Evolutionary conservation across 495 filamentous ascomycete genomes (phyloP), one percentile per base, ranked within the genome.

Genomic region (Aspergillus affinis): DNA sequence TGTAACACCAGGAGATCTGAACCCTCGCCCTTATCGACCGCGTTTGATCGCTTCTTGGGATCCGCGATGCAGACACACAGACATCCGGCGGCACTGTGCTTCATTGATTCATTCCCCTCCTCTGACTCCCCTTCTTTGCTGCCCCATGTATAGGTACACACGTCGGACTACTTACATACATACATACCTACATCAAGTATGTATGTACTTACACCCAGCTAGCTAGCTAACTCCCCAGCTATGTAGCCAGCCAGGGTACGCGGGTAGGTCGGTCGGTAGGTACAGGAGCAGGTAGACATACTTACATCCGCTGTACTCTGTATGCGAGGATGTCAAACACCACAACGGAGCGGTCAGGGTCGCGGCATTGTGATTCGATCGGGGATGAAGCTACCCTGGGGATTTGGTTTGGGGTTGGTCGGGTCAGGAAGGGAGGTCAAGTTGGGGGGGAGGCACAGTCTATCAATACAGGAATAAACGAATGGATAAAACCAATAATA

Each of bases 281-380:
- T 4, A 51, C 41, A 44, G 45, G 26, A 26, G 30, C 4, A 63
- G 51, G n/a, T 57, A 26, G 48, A 52, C 49, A 48, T 59, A 59
- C 55, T 51, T 59, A 44, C 52, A 50, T 45, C 54, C 45, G 58
- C 51, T 20, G 58, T 60, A 55, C 45, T 30, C 17, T 52, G 53
- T 52, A 55, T 57, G 52, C 50, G 51, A 54, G 47, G 59, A 55
- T 55, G 53, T 57, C 54, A 64, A 57, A 60, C 57, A 54, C 45
- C 29, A 41, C 23, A 60, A 55, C 61, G 61, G 61, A 59, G 57
- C 52, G 53, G 21, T 63, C 6, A 26, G 55, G 27, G n/a, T 32
- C 15, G 36, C 36, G 3, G 36, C 26, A 0, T 15, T 23, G 13
- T 57, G 47, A 57, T 59, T 56, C 27, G 61, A 48, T 52, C 51